phyloP scores from a whole-genome alignment of 495 filamentous ascomycete genomes.

The Lepraria neglecta region DNA sequence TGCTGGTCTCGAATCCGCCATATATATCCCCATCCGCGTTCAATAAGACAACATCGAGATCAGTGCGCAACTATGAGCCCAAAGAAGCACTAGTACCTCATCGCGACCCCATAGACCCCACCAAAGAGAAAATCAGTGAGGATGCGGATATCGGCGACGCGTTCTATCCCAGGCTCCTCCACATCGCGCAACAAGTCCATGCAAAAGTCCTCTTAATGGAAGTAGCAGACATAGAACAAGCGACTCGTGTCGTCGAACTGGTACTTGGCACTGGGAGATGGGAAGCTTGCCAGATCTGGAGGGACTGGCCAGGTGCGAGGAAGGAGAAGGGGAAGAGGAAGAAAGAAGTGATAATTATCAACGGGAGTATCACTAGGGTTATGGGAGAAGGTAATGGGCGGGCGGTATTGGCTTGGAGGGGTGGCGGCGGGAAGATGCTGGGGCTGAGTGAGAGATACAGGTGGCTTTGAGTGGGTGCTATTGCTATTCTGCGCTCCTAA shows the following conservation, averaged over 20 bases:
- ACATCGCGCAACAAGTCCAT: conserved; percentile 3
- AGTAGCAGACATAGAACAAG: conserved; percentile 31
- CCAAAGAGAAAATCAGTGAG: not conserved
- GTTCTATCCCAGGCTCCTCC: conserved; percentile 23
- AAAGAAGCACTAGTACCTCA: conserved; percentile 59
- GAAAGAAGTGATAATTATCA: conserved; percentile 24
- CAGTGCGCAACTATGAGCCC: conserved; percentile 77
- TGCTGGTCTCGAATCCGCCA: conserved; percentile 86
- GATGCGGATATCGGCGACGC: conserved; percentile 13
- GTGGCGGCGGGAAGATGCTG: not conserved
- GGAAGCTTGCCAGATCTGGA: conserved; percentile 43
- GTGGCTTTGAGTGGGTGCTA: no score
- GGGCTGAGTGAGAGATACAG: not conserved
- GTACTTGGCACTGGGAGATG: conserved; percentile 17
- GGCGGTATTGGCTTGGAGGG: conserved; percentile 26
- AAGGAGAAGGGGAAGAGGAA: conserved; percentile 1
- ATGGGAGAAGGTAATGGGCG: conserved; percentile 26
- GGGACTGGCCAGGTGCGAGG: conserved; percentile 51
- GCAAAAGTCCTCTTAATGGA: conserved; percentile 18
- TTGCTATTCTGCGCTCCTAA: no score
- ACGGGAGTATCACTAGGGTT: conserved; percentile 8
- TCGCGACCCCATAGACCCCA: no score
- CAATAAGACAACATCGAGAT: conserved; percentile 54
- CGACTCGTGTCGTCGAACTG: conserved; percentile 29
- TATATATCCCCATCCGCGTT: conserved; percentile 69